A percentile compares a stretch with the other conserved stretches of the same genome.
Evolutionary conservation across 768 basidiomycete species (phyloP).

Genomic region (Daedaleopsis sinensis): DNA sequence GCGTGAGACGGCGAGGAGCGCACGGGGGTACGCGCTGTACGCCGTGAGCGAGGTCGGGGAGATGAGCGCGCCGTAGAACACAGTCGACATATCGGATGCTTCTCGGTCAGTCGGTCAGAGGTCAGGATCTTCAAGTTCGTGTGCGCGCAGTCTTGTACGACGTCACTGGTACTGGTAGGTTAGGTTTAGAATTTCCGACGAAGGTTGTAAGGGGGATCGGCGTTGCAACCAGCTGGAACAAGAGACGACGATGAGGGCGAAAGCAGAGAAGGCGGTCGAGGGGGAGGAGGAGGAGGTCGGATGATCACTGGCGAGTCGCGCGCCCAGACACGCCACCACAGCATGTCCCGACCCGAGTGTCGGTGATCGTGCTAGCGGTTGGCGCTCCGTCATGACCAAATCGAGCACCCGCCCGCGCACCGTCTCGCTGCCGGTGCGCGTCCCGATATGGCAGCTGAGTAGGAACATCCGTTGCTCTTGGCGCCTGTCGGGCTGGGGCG

Average conservation of each 20-base stretch:
- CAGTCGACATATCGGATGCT: conserved; percentile 33
- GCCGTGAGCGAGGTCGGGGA: conserved; percentile 49
- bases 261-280: not conserved
- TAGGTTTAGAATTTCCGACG: too few species aligned
- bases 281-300: too few species aligned
- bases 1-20: conserved; percentile 54
- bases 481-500: not conserved
- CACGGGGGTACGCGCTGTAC: conserved; percentile 51
- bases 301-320: too few species aligned
- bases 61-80: conserved; percentile 62
- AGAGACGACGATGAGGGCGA: not conserved
- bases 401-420: not conserved
- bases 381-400: too few species aligned
- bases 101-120: not conserved
- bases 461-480: not conserved
- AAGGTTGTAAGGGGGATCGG: not conserved
- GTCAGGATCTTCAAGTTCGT: not conserved
- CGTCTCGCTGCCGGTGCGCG: not conserved
- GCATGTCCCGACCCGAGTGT: not conserved
- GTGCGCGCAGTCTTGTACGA: not conserved
- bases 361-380: too few species aligned
- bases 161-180: too few species aligned
- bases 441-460: not conserved
- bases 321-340: not conserved
- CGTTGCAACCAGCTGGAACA: not conserved